These are phyloP conservation scores for Lactarius sp. DNA, from an alignment of 768 basidiomycete species.

Conservation along the genomic window DNA sequence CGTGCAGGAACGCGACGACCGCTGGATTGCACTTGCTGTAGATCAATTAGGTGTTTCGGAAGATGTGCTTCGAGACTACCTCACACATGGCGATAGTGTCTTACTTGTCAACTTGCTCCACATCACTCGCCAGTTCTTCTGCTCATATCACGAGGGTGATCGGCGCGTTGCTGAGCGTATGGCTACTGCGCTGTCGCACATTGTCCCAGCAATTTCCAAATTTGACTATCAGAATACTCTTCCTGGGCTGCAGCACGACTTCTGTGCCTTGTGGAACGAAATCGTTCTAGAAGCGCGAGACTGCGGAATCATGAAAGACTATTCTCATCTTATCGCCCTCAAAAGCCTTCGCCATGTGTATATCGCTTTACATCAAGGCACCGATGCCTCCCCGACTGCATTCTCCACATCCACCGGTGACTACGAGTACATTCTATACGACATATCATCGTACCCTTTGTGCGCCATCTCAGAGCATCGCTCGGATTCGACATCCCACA, in stretches of 20 bases:
- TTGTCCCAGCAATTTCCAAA: neutral
- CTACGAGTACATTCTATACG: neutral
- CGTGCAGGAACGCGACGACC: no score
- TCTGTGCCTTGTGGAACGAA: no score
- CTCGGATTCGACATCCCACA: neutral
- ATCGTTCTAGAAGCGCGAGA: neutral
- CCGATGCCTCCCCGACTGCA: no score
- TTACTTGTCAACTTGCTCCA: slow-evolving; percentile 4
- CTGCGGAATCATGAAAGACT: neutral
- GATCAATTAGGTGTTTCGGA: neutral
- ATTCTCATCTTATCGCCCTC: neutral
- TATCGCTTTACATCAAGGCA: neutral
- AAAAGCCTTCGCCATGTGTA: neutral
- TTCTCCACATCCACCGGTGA: neutral
- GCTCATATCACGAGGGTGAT: no score
- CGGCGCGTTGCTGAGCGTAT: neutral
- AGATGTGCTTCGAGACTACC: neutral
- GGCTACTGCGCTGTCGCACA: neutral
- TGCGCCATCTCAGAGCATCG: neutral
- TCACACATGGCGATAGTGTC: no score
- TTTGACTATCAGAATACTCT: neutral
- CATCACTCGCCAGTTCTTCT: neutral
- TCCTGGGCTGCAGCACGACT: no score
- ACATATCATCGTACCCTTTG: neutral
- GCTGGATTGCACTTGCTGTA: no score